Evolutionary conservation across 306 rosid genomes (phyloP), one percentile per base, ranked within the genome.

Genomic region (Rosa chinensis): DNA sequence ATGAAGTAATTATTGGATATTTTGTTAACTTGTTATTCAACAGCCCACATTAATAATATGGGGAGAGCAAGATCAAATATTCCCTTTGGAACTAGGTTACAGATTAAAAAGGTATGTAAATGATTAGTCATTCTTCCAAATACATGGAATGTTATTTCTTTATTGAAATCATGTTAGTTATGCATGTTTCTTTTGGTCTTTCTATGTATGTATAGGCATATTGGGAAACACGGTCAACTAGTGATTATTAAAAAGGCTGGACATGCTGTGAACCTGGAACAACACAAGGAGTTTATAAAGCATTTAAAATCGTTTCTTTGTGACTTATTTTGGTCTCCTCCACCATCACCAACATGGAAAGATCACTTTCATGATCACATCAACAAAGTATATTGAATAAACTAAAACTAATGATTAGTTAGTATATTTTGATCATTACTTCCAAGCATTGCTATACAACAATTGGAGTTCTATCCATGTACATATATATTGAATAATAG

Each of bases 11-110:
- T 10, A 1, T 47, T 47, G 13, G 0, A 2, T 47, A 47, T 58
- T 2, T 23, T 58, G 1, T 58, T 56, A n/a, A 2, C 6, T 58
- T 58, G 16, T 21, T 4, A 21, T 58, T 58, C 35, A 45, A 76
- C 90, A 88, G 89, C 74, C 84, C 0, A 87, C 92, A 67, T 74
- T 88, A 75, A 72, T 88, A 69, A 2, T 90, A 49, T 90, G 95
- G 95, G 95, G 95, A 74, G 92, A 90, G 45, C 78, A 82, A 79
- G 95, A 87, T 84, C 89, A 89, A 76, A 58, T 90, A 79, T 90
- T 90, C 75, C 95, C 91, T 69, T 32, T 88, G 77, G 95, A 88
- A 80, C 81, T 90, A 40, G 95, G 86, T 58, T n/a, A 71, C 77
- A 88, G 92, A 85, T 84, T 90, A 75, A 71, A 81, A 71, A 69